Conservation (phyloP, 306 rosid species). For the Dicorynia guianensis region DNA sequence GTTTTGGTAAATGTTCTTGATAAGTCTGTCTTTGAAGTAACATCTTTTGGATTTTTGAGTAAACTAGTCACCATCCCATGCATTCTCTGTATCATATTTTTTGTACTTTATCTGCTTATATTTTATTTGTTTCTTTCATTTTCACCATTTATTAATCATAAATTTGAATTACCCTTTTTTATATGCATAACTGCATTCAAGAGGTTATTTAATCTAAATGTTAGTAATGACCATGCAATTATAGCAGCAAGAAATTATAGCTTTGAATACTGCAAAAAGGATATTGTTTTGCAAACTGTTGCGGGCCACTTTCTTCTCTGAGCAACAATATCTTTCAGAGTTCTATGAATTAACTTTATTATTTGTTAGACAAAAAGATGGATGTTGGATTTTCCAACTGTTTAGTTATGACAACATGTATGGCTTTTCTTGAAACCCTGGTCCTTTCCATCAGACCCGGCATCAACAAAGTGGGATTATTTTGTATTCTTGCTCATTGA, state of each 20-base stretch:
- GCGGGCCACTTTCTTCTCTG: neutral
- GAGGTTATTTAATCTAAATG: conserved; percentile 16
- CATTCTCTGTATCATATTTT: no score
- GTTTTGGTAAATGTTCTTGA: conserved; percentile 66
- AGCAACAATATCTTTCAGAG: neutral
- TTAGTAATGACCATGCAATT: neutral
- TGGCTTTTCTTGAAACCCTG: neutral
- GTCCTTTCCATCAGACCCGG: neutral
- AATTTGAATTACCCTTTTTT: neutral
- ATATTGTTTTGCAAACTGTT: conserved; percentile 3
- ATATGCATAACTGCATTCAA: neutral
- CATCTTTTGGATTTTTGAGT: no score
- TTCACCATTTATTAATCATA: neutral
- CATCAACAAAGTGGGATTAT: conserved; percentile 10
- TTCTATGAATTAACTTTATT: neutral
- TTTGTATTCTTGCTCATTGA: conserved; percentile 33
- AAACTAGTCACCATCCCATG: no score
- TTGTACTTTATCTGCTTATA: neutral
- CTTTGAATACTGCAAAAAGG: neutral
- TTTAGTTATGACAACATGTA: conserved; percentile 2
- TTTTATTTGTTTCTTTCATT: neutral
- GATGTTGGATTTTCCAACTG: neutral
- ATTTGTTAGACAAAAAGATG: neutral
- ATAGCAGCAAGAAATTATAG: conserved; percentile 6
- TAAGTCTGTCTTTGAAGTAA: conserved; percentile 5